Evolutionary conservation across 2,329 filamentous ascomycete species (phyloP).

Genomic region (Stromatinia cepivora): DNA sequence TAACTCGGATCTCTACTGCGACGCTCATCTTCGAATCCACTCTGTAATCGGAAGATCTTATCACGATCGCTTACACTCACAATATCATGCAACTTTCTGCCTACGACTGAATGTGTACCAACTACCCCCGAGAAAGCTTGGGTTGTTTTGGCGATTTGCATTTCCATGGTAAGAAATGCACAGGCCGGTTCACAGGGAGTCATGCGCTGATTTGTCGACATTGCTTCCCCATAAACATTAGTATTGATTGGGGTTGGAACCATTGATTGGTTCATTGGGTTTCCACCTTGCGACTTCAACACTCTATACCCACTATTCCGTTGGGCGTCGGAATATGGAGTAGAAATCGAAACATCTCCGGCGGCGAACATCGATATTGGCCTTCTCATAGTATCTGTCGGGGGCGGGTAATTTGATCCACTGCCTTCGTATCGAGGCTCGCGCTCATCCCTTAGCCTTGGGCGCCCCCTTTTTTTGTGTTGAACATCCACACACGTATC

Average conservation of each 20-base stretch:
- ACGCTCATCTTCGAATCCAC: constrained; percentile 55
- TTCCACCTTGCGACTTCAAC: constrained; percentile 53
- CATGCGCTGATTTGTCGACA: constrained; percentile 36
- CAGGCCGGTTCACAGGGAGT: constrained; percentile 51
- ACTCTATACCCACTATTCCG: constrained; percentile 51
- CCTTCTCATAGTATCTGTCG: constrained; percentile 44
- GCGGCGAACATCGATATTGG: constrained; percentile 54
- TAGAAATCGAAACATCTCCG: constrained; percentile 44
- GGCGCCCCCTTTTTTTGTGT: constrained; percentile 81
- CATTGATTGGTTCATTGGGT: constrained; percentile 46
- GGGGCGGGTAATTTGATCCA: constrained; percentile 36
- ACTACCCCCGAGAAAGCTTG: constrained; percentile 56
- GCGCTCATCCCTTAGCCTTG: constrained; percentile 71
- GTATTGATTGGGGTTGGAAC: constrained; percentile 50
- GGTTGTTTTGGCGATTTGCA: constrained; percentile 60
- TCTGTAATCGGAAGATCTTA: constrained; percentile 52
- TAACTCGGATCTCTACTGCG: constrained; percentile 60
- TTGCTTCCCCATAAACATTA: constrained; percentile 48
- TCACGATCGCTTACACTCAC: constrained; percentile 54
- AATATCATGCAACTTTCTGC: constrained; percentile 56
- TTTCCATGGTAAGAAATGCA: constrained; percentile 58
- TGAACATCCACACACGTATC: constrained; percentile 80
- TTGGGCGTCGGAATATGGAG: constrained; percentile 49
- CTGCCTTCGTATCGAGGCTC: constrained; percentile 56
- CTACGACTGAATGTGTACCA: constrained; percentile 50